Evolutionary conservation across 108 stramenopile species (phyloP).

Genomic region (Aurantiochytrium sp.): DNA sequence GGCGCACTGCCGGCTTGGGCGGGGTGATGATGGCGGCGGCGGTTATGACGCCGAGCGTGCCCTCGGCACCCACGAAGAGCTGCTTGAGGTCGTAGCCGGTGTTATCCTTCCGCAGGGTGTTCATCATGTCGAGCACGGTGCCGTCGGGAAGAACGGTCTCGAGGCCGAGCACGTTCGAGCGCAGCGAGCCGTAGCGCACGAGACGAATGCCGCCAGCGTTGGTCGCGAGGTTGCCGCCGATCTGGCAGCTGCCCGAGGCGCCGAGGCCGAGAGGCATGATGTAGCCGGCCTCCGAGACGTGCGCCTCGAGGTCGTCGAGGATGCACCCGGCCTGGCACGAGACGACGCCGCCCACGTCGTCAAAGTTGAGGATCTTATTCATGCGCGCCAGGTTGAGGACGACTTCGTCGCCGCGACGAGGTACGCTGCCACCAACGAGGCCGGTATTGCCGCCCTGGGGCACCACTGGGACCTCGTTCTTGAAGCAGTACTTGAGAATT

Average conservation of each 20-base stretch:
- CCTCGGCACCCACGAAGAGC: constrained; percentile 90
- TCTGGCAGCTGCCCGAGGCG: constrained; percentile 86
- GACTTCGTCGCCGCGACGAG: constrained; percentile 64
- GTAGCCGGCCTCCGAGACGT: constrained; percentile 53
- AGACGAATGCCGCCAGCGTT: constrained; percentile 88
- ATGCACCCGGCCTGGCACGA: constrained; percentile 84
- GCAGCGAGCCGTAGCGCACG: constrained; percentile 72
- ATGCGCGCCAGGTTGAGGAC: constrained; percentile 74
- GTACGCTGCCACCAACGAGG: constrained; percentile 84
- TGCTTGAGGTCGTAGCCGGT: constrained; percentile 90
- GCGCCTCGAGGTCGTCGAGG: constrained; percentile 65
- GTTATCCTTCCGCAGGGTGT: constrained; percentile 79
- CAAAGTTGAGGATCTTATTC: constrained; percentile 63
- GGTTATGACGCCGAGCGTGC: constrained; percentile 88
- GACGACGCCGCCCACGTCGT: constrained; percentile 68
- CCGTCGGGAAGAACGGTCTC: constrained; percentile 85
- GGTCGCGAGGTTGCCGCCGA: constrained; percentile 91
- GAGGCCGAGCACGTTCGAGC: constrained; percentile 82
- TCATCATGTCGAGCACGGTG: constrained; percentile 67
- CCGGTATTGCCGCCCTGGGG: constrained; percentile 94
- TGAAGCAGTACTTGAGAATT: constrained; percentile 78
- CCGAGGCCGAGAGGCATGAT: constrained; percentile 88
- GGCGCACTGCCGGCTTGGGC: constrained; percentile 54
- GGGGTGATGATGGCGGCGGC: constrained; percentile 51
- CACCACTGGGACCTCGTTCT: constrained; percentile 68